A percentile compares a stretch with the other conserved stretches of the same genome.
Conservation (phyloP, 140 eudicot species). For the Flaveria floridana region DNA sequence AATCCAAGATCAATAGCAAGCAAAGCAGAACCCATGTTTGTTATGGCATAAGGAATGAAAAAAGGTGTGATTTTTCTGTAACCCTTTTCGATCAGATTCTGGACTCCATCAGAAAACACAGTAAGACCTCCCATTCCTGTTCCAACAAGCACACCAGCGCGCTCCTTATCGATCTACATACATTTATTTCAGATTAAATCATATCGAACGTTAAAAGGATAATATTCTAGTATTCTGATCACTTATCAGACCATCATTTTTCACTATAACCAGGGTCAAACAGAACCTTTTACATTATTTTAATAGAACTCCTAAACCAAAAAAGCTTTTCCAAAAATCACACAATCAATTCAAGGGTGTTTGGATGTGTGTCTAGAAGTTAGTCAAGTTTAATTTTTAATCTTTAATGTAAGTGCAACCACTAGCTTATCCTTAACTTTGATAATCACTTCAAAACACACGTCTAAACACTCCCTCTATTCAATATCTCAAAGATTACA, state of each 20-base stretch:
- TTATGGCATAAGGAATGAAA: slow-evolving; percentile 72
- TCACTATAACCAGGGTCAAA: background rate
- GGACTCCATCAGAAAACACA: slow-evolving; percentile 71
- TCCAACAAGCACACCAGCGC: slow-evolving; percentile 82
- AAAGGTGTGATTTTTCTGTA: slow-evolving; percentile 74
- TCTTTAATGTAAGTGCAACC: too few relatives aligned
- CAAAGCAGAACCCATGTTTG: slow-evolving; percentile 90
- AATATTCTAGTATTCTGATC: background rate
- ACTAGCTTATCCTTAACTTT: too few relatives aligned
- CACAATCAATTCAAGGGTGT: background rate
- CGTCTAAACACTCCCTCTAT: background rate
- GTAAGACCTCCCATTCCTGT: slow-evolving; percentile 87
- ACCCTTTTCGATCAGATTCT: slow-evolving; percentile 70
- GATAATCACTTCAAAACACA: background rate
- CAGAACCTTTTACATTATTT: background rate
- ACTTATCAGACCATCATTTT: background rate
- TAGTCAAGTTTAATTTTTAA: background rate
- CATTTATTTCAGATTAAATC: background rate
- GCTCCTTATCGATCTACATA: slow-evolving; percentile 67
- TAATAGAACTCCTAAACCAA: background rate
- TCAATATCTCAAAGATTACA: background rate
- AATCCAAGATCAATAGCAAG: slow-evolving; percentile 82
- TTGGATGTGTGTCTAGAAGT: background rate
- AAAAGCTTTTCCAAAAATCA: background rate
- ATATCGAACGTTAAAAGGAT: background rate